phyloP scores from a whole-genome alignment of 805 yeast species.

The Wickerhamomyces xylosicus region DNA sequence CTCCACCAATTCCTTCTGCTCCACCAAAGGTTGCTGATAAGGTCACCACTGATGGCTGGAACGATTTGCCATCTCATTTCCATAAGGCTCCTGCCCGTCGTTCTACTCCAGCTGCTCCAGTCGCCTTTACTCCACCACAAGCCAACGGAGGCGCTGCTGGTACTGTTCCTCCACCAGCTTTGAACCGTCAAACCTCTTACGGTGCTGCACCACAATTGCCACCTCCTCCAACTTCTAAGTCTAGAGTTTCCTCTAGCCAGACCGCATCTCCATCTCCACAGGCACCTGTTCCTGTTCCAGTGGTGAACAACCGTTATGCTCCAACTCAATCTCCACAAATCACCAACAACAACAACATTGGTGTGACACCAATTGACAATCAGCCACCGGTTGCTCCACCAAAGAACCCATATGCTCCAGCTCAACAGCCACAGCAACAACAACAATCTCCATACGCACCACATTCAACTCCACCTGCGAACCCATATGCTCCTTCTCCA shows the following conservation, averaged over 20 bases:
- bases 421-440: background rate
- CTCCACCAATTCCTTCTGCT: conserved; percentile 17
- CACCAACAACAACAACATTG: no score
- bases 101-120: conserved; percentile 32
- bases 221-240: conserved; percentile 25
- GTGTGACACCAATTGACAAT: conserved; percentile 26
- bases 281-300: conserved; percentile 14
- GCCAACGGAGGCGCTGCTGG: conserved; percentile 11
- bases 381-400: conserved; percentile 13
- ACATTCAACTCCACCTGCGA: conserved; percentile 4
- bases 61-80: conserved; percentile 51
- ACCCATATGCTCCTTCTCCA: conserved; percentile 7
- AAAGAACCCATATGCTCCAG: conserved; percentile 29
- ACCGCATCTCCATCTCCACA: conserved; percentile 11
- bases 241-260: conserved; percentile 16
- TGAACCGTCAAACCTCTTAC: conserved; percentile 16
- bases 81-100: conserved; percentile 26
- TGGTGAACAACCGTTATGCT: conserved; percentile 24
- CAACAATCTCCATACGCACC: background rate
- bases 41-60: conserved; percentile 59
- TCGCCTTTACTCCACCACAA: conserved; percentile 15
- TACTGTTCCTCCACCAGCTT: conserved; percentile 13
- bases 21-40: conserved; percentile 22
- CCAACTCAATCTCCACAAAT: conserved; percentile 14
- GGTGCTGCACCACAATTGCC: conserved; percentile 19